These are phyloP conservation scores for Leccinellum albellum DNA, from an alignment of 768 basidiomycete genomes.

Conservation along the genomic window DNA sequence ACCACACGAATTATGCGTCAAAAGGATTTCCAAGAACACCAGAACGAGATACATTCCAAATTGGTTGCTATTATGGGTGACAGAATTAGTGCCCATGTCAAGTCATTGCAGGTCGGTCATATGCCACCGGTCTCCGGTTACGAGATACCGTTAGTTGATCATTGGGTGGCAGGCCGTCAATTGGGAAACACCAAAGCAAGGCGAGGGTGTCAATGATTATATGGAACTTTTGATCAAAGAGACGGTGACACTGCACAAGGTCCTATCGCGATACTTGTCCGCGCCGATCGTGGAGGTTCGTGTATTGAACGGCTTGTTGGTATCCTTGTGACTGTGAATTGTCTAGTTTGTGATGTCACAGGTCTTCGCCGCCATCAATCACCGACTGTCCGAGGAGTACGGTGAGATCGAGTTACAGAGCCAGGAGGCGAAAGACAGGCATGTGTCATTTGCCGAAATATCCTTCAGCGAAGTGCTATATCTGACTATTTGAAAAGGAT, in stretches of 20 bases:
- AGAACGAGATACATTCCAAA: conserved; percentile 98
- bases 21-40: conserved; percentile 98
- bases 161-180: conserved; percentile 55
- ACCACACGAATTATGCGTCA: neutral
- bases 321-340: conserved; percentile 9
- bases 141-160: conserved; percentile 3
- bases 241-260: conserved; percentile 92
- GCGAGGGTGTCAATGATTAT: conserved; percentile 75
- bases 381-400: conserved; percentile 85
- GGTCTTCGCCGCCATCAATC: conserved; percentile 90
- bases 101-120: conserved; percentile 64
- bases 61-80: conserved; percentile 98
- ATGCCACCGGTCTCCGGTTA: conserved; percentile 2
- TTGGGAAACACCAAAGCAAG: conserved; percentile 66
- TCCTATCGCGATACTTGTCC: conserved; percentile 86
- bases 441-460: conserved; percentile 10
- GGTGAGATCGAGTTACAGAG: conserved; percentile 75
- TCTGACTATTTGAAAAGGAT: conserved; percentile 48
- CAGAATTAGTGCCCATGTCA: conserved; percentile 81
- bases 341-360: conserved; percentile 87
- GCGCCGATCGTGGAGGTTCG: conserved; percentile 75
- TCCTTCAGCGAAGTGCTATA: conserved; percentile 5
- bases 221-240: conserved; percentile 93
- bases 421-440: conserved; percentile 85
- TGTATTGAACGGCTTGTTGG: conserved; percentile 6